Base-by-base conservation (phyloP, 495 filamentous ascomycete species). In the Astrothelium macrocarpum region DNA sequence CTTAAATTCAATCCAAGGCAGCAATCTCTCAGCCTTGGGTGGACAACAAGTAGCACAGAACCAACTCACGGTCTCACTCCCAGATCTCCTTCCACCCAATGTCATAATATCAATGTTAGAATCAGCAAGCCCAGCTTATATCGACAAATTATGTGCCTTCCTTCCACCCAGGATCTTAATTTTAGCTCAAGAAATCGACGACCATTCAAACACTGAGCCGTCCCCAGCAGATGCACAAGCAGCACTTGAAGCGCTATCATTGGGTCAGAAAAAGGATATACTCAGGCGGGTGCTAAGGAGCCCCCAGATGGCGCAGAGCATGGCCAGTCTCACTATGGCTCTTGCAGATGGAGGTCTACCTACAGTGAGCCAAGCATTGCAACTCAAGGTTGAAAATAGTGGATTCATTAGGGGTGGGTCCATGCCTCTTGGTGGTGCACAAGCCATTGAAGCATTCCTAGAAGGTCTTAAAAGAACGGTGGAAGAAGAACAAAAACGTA, bases 261-360 rank as follows among this genome's bases (percentile, higher is more conserved):
- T 85, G 10, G 79, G 79, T 7, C 87, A 96, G 73, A 97, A 97
- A 80, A 88, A 85, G 69, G 81, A 85, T 5, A 85, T 97, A 2
- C 72, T 99, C 25, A 83, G 83, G 73, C 86, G 85, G 67, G 91
- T 97, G 18, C 77, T 97, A n/a, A 85, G 88, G 60, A 91, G 87
- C 66, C 94, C 94, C 34, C 94, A 97, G 68, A 91, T 99, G 70
- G 81, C 80, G 60, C 94, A 99, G 72, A 93, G 90, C 68, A 74
- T 95, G 36, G 82, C 85, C 0, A 91, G 88, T 68, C 76, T 97
- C 65, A 96, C 91, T 1, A 81, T 88, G 71, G 94, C 94, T 26
- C 79, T 99, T 53, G 78, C 93, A 62, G 93, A 99, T 70, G 94
- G 94, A n/a, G 94, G 90, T 0, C 76, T 99, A 59, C 90, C 91